Conservation (phyloP, 2,329 filamentous ascomycete species). For the Trichoderma lentiforme region DNA sequence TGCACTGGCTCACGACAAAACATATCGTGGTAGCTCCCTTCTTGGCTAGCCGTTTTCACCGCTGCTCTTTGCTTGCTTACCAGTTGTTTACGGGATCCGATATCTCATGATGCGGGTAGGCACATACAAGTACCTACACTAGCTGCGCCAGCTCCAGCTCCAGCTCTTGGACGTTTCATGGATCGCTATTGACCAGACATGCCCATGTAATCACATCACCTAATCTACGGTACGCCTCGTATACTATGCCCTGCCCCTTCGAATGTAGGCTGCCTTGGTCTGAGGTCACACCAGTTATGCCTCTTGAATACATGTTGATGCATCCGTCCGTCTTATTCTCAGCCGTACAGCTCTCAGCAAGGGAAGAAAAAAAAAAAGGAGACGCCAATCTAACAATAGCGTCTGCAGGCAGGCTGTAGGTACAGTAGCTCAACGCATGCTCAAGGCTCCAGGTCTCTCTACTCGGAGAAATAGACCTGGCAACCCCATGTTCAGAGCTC, state of each 20-base stretch:
- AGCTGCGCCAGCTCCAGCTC: not conserved
- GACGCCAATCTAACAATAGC: not conserved
- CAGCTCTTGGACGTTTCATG: not conserved
- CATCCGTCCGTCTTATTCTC: not conserved
- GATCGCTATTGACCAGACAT: not conserved
- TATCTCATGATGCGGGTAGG: conserved; percentile 3
- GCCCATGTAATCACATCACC: not conserved
- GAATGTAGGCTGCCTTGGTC: not conserved
- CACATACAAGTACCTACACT: not conserved
- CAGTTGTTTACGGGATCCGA: not conserved
- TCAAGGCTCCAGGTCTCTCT: not conserved
- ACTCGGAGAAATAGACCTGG: not conserved
- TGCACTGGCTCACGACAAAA: not conserved
- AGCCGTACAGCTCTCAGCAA: not conserved
- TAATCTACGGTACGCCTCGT: not conserved
- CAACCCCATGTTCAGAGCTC: not conserved
- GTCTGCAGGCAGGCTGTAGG: not conserved
- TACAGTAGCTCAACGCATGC: not conserved
- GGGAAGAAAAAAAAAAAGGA: not conserved
- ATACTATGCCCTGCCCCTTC: not conserved
- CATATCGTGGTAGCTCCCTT: not conserved
- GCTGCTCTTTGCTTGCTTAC: not conserved
- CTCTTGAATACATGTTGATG: not conserved
- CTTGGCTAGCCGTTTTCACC: not conserved
- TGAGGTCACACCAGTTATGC: not conserved